Percentiles rank a stretch among this genome's conserved stretches.
phyloP scores from a whole-genome alignment of 495 filamentous ascomycete species.

The Podospora pseudocomata region DNA sequence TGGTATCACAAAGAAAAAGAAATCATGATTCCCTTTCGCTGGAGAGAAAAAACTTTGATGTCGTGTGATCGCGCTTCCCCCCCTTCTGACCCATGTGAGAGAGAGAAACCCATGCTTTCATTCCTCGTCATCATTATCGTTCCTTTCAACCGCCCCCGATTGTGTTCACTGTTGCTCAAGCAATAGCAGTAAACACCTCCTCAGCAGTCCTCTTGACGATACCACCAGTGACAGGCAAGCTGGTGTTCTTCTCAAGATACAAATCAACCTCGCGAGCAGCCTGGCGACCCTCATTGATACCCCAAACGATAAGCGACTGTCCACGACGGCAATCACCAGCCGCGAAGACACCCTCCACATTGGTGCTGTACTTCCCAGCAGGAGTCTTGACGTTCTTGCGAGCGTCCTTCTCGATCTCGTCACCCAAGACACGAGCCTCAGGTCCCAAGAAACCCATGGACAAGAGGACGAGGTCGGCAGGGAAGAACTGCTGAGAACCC shows the following conservation, averaged over 20 bases:
- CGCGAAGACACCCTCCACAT: conserved; percentile 85
- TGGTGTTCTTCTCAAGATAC: conserved; percentile 76
- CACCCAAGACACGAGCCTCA: conserved; percentile 83
- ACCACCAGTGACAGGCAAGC: conserved; percentile 88
- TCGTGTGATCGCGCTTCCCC: neutral
- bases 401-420: conserved; percentile 83
- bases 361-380: conserved; percentile 84
- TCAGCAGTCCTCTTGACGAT: conserved; percentile 82
- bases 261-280: conserved; percentile 91
- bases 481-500: conserved; percentile 94
- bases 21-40: neutral
- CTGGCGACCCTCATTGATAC: conserved; percentile 97
- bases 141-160: neutral
- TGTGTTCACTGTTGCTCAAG: neutral
- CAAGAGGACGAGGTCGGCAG: conserved; percentile 90
- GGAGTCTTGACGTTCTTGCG: conserved; percentile 98
- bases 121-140: conserved; percentile 1
- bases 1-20: neutral
- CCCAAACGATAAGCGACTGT: conserved; percentile 98
- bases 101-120: neutral
- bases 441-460: conserved; percentile 99
- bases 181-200: conserved; percentile 51
- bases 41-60: neutral
- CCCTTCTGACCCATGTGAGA: neutral
- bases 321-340: conserved; percentile 96